Base-by-base conservation (phyloP, 1,139 yeast genomes). In the Kurtzmaniella quercitrusa region DNA sequence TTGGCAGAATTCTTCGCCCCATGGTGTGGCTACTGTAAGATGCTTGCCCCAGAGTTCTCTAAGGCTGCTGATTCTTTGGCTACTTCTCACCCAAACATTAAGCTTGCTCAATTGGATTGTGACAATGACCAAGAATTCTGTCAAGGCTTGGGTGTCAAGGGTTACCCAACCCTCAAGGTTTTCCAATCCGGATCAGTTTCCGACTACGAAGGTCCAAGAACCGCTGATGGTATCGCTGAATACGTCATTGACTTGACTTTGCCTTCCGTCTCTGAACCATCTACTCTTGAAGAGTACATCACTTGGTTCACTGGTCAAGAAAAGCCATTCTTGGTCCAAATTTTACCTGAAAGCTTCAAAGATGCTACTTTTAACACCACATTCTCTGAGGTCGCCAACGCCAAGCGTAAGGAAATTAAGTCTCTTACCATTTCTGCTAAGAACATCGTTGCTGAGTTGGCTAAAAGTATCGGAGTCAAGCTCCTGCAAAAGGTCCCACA, bases 21-120 rank as follows among this genome's bases (percentile, higher is more conserved):
- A 61, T 93, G 98, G 98, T 93, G 98, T 76, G 98, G 98, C 18
- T 96, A 93, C 72, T 93, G 98, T 77, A 90, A 93, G 76, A 81
- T 81, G 48, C 76, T 93, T 54, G 98, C 93, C 18, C 98, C 98
- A 43, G 93, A 93, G 66, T 91, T 79, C 62, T 79, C 85, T 53
- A 66, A 77, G 57, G 98, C 98, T 43, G 97, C 98, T 44, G 85
- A 87, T 51, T 56, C 63, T 21, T 75, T 93, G 60, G 78, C 77
- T 52, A 81, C 75, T 41, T 68, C 85, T 51, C 60, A 70, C 53
- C 70, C 75, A 39, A 72, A 79, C 48, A 85, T 91, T 65, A 79
- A 82, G 53, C 75, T 93, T 58, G 97, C 93, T 46, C 96, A 93
- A 73, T 73, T 93, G 53, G 97, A 93, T 71, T 93, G 98, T 76